Evolutionary conservation across 306 rosid species (phyloP), one percentile per base, ranked within the genome.

Genomic region (Cicer arietinum): DNA sequence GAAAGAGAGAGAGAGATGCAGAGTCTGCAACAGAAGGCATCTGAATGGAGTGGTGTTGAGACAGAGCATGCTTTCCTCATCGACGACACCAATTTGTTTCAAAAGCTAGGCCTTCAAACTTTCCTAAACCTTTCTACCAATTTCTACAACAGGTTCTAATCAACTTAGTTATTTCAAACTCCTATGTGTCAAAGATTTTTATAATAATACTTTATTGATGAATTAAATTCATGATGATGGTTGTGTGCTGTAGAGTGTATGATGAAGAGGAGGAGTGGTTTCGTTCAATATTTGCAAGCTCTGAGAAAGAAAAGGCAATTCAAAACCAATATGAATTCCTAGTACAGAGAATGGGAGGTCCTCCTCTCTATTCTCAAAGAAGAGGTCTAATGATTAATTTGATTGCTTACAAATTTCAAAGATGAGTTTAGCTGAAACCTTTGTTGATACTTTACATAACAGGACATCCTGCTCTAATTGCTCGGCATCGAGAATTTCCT

Each of bases 401-500:
- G 20, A 18, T 1, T 18, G 20, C 20, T 18, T 18, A 18, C 20
- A 14, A 18, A 22, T 22, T 22, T 22, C 30, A 22, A 2, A 22
- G 30, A 22, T 22, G 30, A 22, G 30, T 22, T 22, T 22, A 22
- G 3, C 30, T 22, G 17, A 11, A 51, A 25, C 44, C 70, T 63
- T 44, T 25, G 35, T 25, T 25, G 30, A 25, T 25, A 25, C 30
- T 25, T 30, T 30, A 30, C 37, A 60, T 77, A 69, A 75, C 81
- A 94, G 97, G 97, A 48, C 98, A 91, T 80, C 98, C 98, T 69
- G 96, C 98, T 64, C 88, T 94, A 68, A 91, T 91, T 43, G 92
- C 79, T 5, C 85, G 98, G 39, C 97, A 94, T 77, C 86, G 94
- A 20, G 88, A 94, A 52, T 94, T 94, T 84, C 88, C 90, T 0